Percentiles rank a stretch among this genome's conserved stretches.
Evolutionary conservation across 179 eudicot species (phyloP).

Genomic region (Spinacia oleracea): DNA sequence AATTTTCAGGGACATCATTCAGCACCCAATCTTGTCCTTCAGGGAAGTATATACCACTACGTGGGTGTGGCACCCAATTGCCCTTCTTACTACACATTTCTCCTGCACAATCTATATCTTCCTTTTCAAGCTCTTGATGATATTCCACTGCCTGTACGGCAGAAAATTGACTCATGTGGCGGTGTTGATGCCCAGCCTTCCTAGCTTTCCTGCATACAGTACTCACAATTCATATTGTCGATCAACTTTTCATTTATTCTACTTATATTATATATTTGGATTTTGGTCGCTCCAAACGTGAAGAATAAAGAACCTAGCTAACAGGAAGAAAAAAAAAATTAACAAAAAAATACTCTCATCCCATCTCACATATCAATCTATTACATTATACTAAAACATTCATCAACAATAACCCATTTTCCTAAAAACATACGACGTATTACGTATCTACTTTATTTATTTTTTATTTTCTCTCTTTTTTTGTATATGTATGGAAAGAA

Average conservation of each 20-base stretch:
- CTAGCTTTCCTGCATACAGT: conserved; percentile 10
- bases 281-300: not conserved
- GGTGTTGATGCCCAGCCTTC: not conserved
- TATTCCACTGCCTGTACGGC: not conserved
- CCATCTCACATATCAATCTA: not conserved
- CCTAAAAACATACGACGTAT: too few relatives aligned
- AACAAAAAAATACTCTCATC: too few relatives aligned
- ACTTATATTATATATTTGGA: too few relatives aligned
- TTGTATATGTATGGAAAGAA: too few relatives aligned
- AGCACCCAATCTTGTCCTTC: conserved; percentile 54
- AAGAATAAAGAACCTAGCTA: not conserved
- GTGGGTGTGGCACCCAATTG: conserved; percentile 52
- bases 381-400: too few relatives aligned
- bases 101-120: not conserved
- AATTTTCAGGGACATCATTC: conserved; percentile 38
- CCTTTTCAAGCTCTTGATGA: not conserved
- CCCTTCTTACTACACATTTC: not conserved
- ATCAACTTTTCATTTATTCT: too few relatives aligned
- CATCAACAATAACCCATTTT: too few relatives aligned
- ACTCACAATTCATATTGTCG: too few relatives aligned
- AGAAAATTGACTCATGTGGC: not conserved
- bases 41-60: conserved; percentile 54
- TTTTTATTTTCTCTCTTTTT: too few relatives aligned
- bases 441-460: too few relatives aligned
- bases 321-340: not conserved